Evolutionary conservation across 2,329 filamentous ascomycete species (phyloP).

Genomic region (Microcyclospora pomicola): DNA sequence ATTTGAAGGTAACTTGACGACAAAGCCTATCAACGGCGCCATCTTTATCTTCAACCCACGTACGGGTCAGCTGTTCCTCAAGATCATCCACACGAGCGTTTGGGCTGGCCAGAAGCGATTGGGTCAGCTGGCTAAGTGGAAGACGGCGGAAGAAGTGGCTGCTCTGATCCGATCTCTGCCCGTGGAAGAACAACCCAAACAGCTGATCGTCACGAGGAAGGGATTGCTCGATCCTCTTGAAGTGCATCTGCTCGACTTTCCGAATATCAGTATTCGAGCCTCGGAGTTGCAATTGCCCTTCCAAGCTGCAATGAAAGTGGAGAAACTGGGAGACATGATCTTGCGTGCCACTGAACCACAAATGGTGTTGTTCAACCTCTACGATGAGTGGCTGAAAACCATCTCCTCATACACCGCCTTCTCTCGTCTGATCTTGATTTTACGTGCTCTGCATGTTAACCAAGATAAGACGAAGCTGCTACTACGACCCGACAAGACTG

Average conservation of each 20-base stretch:
- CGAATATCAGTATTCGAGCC: conserved; percentile 95
- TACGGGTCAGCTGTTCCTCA: conserved; percentile 92
- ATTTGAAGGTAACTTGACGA: conserved; percentile 96
- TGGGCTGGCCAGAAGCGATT: conserved; percentile 99
- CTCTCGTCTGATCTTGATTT: conserved; percentile 82
- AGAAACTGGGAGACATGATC: conserved; percentile 99
- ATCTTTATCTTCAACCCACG: conserved; percentile 99
- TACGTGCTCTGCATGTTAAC: conserved; percentile 92
- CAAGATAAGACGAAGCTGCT: conserved; percentile 97
- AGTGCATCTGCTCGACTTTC: conserved; percentile 94
- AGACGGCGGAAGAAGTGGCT: conserved; percentile 98
- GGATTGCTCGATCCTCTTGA: conserved; percentile 93
- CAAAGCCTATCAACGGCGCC: conserved; percentile 97
- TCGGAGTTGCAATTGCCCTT: conserved; percentile 95
- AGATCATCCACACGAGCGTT: conserved; percentile 98
- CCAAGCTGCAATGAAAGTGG: conserved; percentile 99
- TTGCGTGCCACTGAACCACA: conserved; percentile 95
- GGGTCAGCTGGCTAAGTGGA: conserved; percentile 96
- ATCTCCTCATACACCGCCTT: conserved; percentile 98
- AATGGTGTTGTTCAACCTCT: conserved; percentile 98
- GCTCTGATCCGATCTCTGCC: conserved; percentile 89
- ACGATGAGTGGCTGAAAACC: conserved; percentile 97
- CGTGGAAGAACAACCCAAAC: conserved; percentile 96
- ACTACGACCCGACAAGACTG: conserved; percentile 87
- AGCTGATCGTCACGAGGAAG: conserved; percentile 95